phyloP scores from a whole-genome alignment of 2,329 filamentous ascomycete species.

The Diatrype stigma region DNA sequence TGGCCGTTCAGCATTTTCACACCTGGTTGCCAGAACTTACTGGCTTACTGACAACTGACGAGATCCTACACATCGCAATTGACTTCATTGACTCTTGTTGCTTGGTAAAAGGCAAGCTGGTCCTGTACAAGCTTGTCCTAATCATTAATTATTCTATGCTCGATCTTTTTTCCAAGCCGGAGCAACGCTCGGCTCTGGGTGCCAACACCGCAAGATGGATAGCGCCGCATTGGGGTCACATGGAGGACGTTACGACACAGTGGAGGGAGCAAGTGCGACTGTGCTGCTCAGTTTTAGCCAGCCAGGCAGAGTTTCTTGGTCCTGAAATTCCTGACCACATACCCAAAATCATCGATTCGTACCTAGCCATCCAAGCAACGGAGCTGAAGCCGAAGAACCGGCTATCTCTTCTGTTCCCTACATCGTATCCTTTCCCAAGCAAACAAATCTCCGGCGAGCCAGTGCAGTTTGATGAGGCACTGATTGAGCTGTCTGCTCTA shows the following conservation, averaged over 20 bases:
- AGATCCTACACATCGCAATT: slow-evolving; percentile 86
- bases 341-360: slow-evolving; percentile 86
- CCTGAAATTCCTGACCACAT: slow-evolving; percentile 85
- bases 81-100: slow-evolving; percentile 92
- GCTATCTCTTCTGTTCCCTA: slow-evolving; percentile 86
- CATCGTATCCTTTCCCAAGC: slow-evolving; percentile 81
- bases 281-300: slow-evolving; percentile 88
- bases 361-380: slow-evolving; percentile 65
- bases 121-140: slow-evolving; percentile 86
- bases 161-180: slow-evolving; percentile 73
- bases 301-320: slow-evolving; percentile 73
- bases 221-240: slow-evolving; percentile 85
- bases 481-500: slow-evolving; percentile 85
- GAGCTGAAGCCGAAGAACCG: slow-evolving; percentile 54
- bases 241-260: slow-evolving; percentile 69
- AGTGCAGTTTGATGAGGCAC: slow-evolving; percentile 71
- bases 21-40: slow-evolving; percentile 92
- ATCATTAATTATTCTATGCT: slow-evolving; percentile 88
- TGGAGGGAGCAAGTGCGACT: slow-evolving; percentile 91
- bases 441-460: slow-evolving; percentile 58
- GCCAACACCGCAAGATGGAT: slow-evolving; percentile 88
- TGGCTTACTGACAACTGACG: slow-evolving; percentile 70
- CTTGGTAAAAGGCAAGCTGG: slow-evolving; percentile 81
- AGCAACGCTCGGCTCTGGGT: slow-evolving; percentile 69
- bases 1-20: slow-evolving; percentile 94